These are phyloP conservation scores for Phycomyces blakesleeanus DNA, from an alignment of 192 early-diverging fungal species.

Conservation along the genomic window DNA sequence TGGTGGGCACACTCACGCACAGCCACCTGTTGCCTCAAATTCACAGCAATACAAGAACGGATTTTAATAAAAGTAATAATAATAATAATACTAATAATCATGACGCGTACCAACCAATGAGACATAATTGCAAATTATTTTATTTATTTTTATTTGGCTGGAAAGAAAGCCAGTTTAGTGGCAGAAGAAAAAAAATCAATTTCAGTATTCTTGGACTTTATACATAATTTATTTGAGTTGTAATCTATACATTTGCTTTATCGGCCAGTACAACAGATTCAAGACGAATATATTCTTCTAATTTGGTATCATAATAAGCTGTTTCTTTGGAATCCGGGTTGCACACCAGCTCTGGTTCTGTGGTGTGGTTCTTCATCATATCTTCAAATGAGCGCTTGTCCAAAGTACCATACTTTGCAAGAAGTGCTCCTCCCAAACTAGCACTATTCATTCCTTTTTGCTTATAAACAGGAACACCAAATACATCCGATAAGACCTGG, in stretches of 20 bases:
- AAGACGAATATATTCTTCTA: constrained; percentile 22
- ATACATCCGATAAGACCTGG: constrained; percentile 65
- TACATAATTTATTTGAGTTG: neutral
- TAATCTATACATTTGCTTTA: neutral
- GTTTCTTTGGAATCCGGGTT: constrained; percentile 9
- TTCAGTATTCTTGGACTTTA: neutral
- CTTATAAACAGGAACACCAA: constrained; percentile 62
- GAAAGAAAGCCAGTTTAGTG: too few relatives aligned
- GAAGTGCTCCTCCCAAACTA: constrained; percentile 55
- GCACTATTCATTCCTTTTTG: constrained; percentile 51
- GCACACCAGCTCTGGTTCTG: constrained; percentile 18
- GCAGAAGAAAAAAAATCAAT: too few relatives aligned
- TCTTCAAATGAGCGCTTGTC: constrained; percentile 20
- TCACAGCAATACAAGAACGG: too few relatives aligned
- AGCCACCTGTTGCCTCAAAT: too few relatives aligned
- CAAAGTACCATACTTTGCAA: constrained; percentile 44
- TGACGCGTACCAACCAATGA: too few relatives aligned
- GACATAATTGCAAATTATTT: too few relatives aligned
- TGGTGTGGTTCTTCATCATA: constrained; percentile 20
- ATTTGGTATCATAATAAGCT: constrained; percentile 8
- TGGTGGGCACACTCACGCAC: neutral
- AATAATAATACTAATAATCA: too few relatives aligned
- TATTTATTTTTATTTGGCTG: too few relatives aligned
- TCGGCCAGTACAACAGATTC: constrained; percentile 6
- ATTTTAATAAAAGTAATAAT: too few relatives aligned